A percentile compares a stretch with the other conserved stretches of the same genome.
These are phyloP conservation scores for Ajuga chamaepitys DNA, from an alignment of 257 asterid genomes.

Conservation along the genomic window DNA sequence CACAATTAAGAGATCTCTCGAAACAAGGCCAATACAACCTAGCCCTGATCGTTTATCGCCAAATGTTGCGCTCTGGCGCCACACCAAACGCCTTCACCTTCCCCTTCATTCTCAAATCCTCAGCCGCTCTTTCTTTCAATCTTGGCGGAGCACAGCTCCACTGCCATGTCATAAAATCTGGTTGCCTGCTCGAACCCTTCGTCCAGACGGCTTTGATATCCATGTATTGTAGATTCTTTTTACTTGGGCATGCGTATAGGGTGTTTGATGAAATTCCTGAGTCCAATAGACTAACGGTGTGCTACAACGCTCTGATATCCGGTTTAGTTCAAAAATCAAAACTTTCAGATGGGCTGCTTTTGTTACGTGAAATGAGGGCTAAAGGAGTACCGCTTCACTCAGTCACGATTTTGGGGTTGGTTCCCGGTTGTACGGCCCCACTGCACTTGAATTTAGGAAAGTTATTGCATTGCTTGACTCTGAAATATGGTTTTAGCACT, in stretches of 20 bases:
- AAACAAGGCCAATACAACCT: constrained; percentile 48
- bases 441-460: constrained; percentile 44
- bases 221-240: constrained; percentile 41
- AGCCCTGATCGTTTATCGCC: constrained; percentile 51
- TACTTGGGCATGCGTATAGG: constrained; percentile 29
- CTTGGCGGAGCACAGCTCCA: constrained; percentile 53
- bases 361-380: constrained; percentile 54
- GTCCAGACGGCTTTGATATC: constrained; percentile 67
- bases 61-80: constrained; percentile 65
- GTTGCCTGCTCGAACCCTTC: constrained; percentile 71
- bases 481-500: constrained; percentile 37
- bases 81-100: constrained; percentile 80
- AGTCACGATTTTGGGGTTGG: constrained; percentile 70
- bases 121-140: constrained; percentile 49
- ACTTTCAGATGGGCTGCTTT: constrained; percentile 31
- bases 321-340: constrained; percentile 42
- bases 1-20: constrained; percentile 57
- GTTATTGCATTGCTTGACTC: constrained; percentile 51
- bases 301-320: constrained; percentile 77
- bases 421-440: constrained; percentile 51
- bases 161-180: constrained; percentile 63
- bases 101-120: constrained; percentile 75
- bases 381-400: constrained; percentile 28
- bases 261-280: constrained; percentile 77
- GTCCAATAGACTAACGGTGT: constrained; percentile 39